Conservation (phyloP, 1,284 basidiomycete genomes). For the Rhodotorula sp. region DNA sequence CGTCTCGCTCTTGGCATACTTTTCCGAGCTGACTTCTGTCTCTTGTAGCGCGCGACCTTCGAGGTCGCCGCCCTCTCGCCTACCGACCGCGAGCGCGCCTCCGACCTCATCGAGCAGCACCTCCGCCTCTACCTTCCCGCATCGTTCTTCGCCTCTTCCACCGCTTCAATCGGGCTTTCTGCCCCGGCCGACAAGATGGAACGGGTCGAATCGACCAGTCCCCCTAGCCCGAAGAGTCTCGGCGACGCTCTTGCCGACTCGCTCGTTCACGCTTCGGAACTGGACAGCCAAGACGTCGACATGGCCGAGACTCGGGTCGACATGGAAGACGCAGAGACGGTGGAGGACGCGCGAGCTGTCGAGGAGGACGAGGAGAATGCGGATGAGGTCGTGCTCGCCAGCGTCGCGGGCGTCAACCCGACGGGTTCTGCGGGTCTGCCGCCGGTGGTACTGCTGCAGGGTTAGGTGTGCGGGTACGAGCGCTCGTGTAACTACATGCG, state of each 20-base stretch:
- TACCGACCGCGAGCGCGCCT: slow-evolving; percentile 1
- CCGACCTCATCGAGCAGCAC: slow-evolving; percentile 23
- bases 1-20: too few species aligned
- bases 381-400: background rate
- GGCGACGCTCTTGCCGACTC: background rate
- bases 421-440: too few species aligned
- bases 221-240: slow-evolving; percentile 10
- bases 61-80: background rate
- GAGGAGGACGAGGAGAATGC: background rate
- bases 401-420: background rate
- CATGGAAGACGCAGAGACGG: background rate
- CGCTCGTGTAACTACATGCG: too few species aligned
- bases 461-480: too few species aligned
- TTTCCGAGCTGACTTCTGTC: too few species aligned
- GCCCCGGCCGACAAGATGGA: background rate
- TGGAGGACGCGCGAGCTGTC: background rate
- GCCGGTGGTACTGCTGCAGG: too few species aligned
- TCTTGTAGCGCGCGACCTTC: slow-evolving; percentile 18
- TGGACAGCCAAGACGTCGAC: background rate
- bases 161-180: background rate
- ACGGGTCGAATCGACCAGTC: background rate
- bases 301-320: background rate
- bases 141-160: background rate
- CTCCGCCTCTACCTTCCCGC: slow-evolving; percentile 26
- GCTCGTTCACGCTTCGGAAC: too few species aligned